Conservation (phyloP, 495 filamentous ascomycete genomes). For the Daldinia childiae region DNA sequence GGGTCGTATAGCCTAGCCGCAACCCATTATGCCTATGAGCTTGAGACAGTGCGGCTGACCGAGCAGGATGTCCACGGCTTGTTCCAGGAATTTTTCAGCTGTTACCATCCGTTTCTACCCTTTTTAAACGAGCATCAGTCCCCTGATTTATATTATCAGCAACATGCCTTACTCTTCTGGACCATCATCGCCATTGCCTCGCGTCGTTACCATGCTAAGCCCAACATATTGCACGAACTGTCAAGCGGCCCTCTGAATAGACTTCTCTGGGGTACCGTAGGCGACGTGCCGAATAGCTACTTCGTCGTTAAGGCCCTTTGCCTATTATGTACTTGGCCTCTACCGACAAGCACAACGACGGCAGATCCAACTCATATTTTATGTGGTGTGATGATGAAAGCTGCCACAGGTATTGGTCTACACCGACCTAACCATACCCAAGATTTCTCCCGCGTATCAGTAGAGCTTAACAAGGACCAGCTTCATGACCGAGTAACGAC, state of each 20-base stretch:
- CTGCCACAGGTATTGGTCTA: constrained; percentile 88
- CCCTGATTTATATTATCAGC: constrained; percentile 78
- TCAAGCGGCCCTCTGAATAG: constrained; percentile 72
- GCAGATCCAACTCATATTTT: constrained; percentile 91
- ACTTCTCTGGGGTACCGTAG: constrained; percentile 82
- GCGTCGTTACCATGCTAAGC: constrained; percentile 74
- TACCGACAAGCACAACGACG: constrained; percentile 86
- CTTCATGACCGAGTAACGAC: constrained; percentile 85
- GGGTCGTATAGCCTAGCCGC: constrained; percentile 62
- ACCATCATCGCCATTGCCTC: constrained; percentile 83
- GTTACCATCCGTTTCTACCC: constrained; percentile 86
- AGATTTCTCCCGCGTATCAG: constrained; percentile 84
- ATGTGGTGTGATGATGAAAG: constrained; percentile 90
- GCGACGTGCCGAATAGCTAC: constrained; percentile 84
- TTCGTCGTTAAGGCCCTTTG: constrained; percentile 92
- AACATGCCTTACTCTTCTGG: constrained; percentile 85
- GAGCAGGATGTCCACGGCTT: constrained; percentile 77
- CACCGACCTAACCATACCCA: constrained; percentile 90
- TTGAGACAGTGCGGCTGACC: constrained; percentile 78
- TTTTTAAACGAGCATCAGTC: constrained; percentile 76
- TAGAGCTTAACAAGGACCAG: constrained; percentile 86
- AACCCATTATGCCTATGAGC: constrained; percentile 61
- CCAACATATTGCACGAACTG: constrained; percentile 72
- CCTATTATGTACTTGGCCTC: constrained; percentile 89
- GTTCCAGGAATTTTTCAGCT: constrained; percentile 82